Base-by-base conservation (phyloP, 176 grass and related monocot species). In the Ananas comosus region DNA sequence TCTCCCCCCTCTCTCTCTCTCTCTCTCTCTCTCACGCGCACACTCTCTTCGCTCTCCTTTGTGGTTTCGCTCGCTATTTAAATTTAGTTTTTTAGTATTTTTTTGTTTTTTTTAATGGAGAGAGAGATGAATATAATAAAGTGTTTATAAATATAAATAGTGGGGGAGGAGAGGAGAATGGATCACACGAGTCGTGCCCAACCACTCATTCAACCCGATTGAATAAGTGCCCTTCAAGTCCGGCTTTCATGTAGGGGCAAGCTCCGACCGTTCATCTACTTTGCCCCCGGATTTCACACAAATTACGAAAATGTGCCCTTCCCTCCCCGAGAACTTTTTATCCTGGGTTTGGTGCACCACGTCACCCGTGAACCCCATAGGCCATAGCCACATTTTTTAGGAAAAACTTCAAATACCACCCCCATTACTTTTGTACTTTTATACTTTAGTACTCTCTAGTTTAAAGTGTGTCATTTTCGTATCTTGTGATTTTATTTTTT, bases 121-220 rank as follows among this genome's bases (percentile, higher is more conserved):
- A 56, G 53, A 56, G 53, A 56, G 6, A 56, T 12, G n/a, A n/a
- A 65, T 11, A 57, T 13, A 61, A 8, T n/a, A 33, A 33, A n/a
- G 64, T 16, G 27, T 9, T 27, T 13, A 67, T 23, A 23, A 23
- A 23, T 23, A 23, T 66, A 66, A 66, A 48, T 66, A 66, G 64
- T 66, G 33, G 27, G 65, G 27, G 56, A 2, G 56, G 16, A 61
- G 56, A 61, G 17, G 56, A 61, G n/a, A 61, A 22, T 61, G 56
- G 56, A 61, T 61, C 56, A 18, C 56, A 61, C 56, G 17, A 61
- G 17, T 61, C 56, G 17, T 59, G n/a, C 54, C 9, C 65, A 19
- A 67, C 33, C 65, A 67, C 65, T 33, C 65, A 12, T 67, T 67
- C 65, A 49, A 67, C 65, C 65, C 33, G 65, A 67, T 67, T 47